Evolutionary conservation across 208 protist genomes (phyloP), one percentile per base, ranked within the genome.

Genomic region (Leishmania guyanensis): DNA sequence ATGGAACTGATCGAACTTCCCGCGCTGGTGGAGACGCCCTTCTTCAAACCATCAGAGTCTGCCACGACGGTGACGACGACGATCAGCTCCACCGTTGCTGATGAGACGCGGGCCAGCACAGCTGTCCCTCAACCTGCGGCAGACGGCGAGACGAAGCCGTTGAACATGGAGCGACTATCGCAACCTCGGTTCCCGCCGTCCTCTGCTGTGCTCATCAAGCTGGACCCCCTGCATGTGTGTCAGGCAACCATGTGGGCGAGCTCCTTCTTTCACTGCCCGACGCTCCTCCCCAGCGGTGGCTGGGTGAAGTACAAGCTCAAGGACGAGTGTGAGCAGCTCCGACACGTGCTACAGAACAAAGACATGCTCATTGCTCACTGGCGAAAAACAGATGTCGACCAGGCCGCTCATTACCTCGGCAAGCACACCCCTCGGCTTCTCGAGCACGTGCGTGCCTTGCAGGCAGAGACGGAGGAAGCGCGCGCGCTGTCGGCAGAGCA

Each of bases 251-350:
- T 96, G 86, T 96, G 93, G 91, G 91, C 89, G 1, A 88, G 87
- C 75, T 86, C 87, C 69, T 88, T 96, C 69, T 91, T 96, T 62
- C 91, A 92, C 81, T 82, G 80, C 68, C 93, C 93, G 0, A 80
- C 83, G 2, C 81, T 72, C 46, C 66, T 94, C 0, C 77, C 77
- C 5, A 82, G 72, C 0, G 89, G 89, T 5, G 64, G 69, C n/a
- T 96, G 93, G 91, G 80, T 95, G 22, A 92, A 96, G 89, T 96
- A 95, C 88, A 96, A 95, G 83, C 88, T 96, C n/a, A 96, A 96
- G 84, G 90, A 94, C 78, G 93, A 96, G 84, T 90, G 84, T 66
- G 90, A 94, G 65, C 80, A 93, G 53, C 87, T 95, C 70, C 91
- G 93, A 4, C 86, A 90, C 56, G 88, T 92, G 5, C 86, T 96